Evolutionary conservation across 768 basidiomycete species (phyloP), one percentile per base, ranked within the genome.

Genomic region (Leucocoprinus sp.): DNA sequence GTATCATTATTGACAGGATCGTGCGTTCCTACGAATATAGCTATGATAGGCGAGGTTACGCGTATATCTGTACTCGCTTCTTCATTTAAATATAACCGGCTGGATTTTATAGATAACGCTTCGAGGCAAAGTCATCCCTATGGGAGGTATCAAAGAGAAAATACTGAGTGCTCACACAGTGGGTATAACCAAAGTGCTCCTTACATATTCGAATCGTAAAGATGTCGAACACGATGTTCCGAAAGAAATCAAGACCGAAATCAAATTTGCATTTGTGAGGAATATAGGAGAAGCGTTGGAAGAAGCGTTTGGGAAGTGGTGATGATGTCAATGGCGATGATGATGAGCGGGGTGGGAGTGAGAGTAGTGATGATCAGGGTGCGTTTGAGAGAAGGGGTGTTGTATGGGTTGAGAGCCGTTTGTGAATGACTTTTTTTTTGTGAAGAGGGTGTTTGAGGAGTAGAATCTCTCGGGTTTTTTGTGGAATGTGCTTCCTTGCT

Each of bases 11-110:
- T 95, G 19, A 88, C 82, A 0, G 86, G 85, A 0, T 77, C 79
- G 8, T 78, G 76, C 42, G 80, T 90, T 4, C 78, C 85, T 4
- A 70, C 78, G 14, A 72, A 80, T 51, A 68, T 83, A 14, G 92
- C 92, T 0, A 88, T 95, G 82, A 95, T 93, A 0, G 93, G 93
- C 42, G 93, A 95, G 73, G 80, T 81, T n/a, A n/a, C n/a, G n/a
- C n/a, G n/a, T n/a, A n/a, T n/a, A n/a, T n/a, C n/a, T n/a, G n/a
- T n/a, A n/a, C n/a, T n/a, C n/a, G n/a, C n/a, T n/a, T n/a, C n/a
- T n/a, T n/a, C n/a, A n/a, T n/a, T n/a, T n/a, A n/a, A n/a, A n/a
- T n/a, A n/a, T 17, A 5, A 27, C 26, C 11, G 5, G 11, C 26
- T 27, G 26, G 5, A 27, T 11, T 27, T 11, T 15, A 17, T 45